Base-by-base conservation (phyloP, 257 asterid species). In the Scutellaria barbata region DNA sequence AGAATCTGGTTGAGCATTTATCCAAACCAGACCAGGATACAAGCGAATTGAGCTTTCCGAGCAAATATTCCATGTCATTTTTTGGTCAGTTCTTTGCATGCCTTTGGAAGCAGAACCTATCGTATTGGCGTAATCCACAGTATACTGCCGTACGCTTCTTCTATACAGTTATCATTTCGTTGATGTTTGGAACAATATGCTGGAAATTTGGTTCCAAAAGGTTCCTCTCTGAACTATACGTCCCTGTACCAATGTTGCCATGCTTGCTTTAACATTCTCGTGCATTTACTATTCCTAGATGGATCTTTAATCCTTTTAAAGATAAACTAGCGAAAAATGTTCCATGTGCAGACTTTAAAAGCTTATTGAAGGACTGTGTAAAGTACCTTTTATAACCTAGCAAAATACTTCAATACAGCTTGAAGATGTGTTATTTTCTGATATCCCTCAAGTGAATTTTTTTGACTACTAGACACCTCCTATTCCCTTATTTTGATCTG, bases 61-160 rank as follows among this genome's bases (percentile, higher is more conserved):
- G 90, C 73, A 90, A 81, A 73, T 93, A 93, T 69, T 80, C 97
- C 10, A 85, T 82, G 55, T 77, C 97, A n/a, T 85, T 81, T 68
- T 86, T 78, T 7, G 89, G 80, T 46, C 98, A 93, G 74, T 90
- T 84, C 62, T 75, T 80, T 42, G 95, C 96, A 17, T 93, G 98
- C 85, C 90, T 93, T 60, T 93, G 98, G 98, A 93, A 93, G 77
- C 98, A 90, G 79, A 84, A 87, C 67, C 81, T 81, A 35, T 90
- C 98, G 1, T 93, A 93, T 77, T 93, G 98, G 98, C 81, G 97
- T 56, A 90, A 90, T 74, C 96, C 98, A 7, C 90, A 79, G 13
- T 90, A 93, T 65, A 87, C 96, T 10, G 98, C 96, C 8, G 95
- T 93, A 8, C 92, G 96, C 61, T 84, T 88, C 82, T 79, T 93